Base-by-base conservation (phyloP, 2,329 filamentous ascomycete genomes). In the Domatiomyces catenatus region DNA sequence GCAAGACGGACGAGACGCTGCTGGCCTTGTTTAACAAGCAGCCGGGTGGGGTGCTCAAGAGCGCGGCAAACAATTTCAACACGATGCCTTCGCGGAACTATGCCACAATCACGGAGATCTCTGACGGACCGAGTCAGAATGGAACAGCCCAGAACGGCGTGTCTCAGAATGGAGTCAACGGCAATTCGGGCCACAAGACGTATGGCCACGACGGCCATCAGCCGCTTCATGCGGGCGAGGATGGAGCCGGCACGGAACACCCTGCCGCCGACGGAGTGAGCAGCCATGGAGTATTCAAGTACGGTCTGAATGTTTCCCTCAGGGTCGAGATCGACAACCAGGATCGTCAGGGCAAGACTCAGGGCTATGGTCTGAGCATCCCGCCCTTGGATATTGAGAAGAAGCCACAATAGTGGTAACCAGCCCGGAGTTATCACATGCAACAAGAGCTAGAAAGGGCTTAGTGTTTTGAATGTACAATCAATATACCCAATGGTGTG, bases 51-150 rank as follows among this genome's bases (percentile, higher is more conserved):
- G 63, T 67, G 50, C 67, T 70, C 54, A 81, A 89, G 69, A 86
- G 83, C 3, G 77, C 81, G 1, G 71, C 71, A 44, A 83, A 76
- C 62, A 95, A 95, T 67, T 77, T 86, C 56, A 84, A 86, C 54
- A 95, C 89, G 8, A 95, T 95, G 79, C 79, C 79, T 1, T 77
- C 74, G 48, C 71, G 79, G 49, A 81, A 83, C 64, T 81, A 77
- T 61, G 79, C 79, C 51, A 77, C 77, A 62, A 76, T 82, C 63
- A 73, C 73, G 44, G 77, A 82, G 59, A 66, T 69, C 42, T 61
- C 64, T 12, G 57, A 54, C 60, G 15, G 5, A 4, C 10, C 10
- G 10, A 12, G 10, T 4, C 43, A 46, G 53, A 7, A 56, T 58
- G 12, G 56, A 47, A 48, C 60, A 19, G 19, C 49, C 10, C 20